Evolutionary conservation across 192 early-diverging fungal species (phyloP), one percentile per base, ranked within the genome.

Genomic region (Lunasporangiospora selenospora): DNA sequence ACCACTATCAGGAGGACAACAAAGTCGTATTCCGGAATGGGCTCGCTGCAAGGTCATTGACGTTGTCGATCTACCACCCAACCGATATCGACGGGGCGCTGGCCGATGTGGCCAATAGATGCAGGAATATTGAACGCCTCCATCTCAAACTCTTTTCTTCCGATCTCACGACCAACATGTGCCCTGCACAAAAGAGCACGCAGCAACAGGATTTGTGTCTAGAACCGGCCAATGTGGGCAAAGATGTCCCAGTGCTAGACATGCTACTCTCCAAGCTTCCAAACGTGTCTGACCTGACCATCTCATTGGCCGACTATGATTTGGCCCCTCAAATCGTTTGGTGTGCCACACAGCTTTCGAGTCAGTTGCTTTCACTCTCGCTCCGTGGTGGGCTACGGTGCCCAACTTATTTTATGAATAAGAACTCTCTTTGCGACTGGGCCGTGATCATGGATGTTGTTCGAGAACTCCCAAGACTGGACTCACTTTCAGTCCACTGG

Each of bases 11-110:
- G n/a, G n/a, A n/a, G n/a, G n/a, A n/a, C 55, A 65, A 55, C 65
- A 67, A 48, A 6, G 15, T 61, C 33, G 40, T 65, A 7, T 48
- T 65, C 32, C 33, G 63, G 27, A 65, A 65, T 26, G 63, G 63
- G 11, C 53, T 65, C 27, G 63, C 63, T 6, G 63, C 46, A 0
- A 27, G 46, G 21, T 42, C 43, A 21, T 37, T 65, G 37, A 57
- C 63, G 4, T 18, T 65, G 19, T 65, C 63, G 7, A 31, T 65
- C 19, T 65, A 65, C 23, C 53, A 65, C 26, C 53, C 53, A 1
- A 10, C 34, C 12, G 63, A 65, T n/a, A 1, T 30, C 4, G n/a
- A 33, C 16, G 63, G 63, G 2, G 31, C 50, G 1, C 38, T 56
- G 9, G 36, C 16, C 2, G 55, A 50, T 40, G 53, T 65, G 2